Conservation (phyloP, 2,329 filamentous ascomycete species). For the Botrytis deweyae region DNA sequence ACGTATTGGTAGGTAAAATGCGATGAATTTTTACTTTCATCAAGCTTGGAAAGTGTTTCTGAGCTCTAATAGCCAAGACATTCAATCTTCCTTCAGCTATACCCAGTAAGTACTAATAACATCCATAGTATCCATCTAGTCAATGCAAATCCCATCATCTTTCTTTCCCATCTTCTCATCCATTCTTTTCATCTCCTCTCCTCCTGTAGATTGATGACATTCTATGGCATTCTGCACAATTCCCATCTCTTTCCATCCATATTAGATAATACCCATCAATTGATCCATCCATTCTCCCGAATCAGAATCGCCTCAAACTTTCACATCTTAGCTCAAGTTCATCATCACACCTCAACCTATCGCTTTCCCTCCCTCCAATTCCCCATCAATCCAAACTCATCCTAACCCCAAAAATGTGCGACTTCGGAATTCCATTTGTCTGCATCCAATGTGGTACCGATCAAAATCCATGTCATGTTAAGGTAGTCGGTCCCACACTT, state of each 20-base stretch:
- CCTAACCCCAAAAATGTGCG: slow-evolving; percentile 17
- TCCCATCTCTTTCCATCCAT: background rate
- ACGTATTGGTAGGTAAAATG: background rate
- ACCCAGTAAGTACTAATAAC: background rate
- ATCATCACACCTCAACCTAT: background rate
- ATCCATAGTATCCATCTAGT: background rate
- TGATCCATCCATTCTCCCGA: background rate
- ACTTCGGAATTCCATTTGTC: slow-evolving; percentile 23
- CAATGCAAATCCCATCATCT: background rate
- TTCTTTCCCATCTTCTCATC: background rate
- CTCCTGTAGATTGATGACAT: background rate
- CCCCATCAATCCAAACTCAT: background rate
- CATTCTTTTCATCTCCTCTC: background rate
- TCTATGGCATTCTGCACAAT: background rate
- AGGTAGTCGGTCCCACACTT: slow-evolving; percentile 55
- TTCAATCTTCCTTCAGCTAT: background rate
- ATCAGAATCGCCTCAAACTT: background rate
- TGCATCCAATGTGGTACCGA: slow-evolving; percentile 50
- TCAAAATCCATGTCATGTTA: slow-evolving; percentile 57
- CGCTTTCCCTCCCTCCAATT: background rate
- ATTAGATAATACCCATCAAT: background rate
- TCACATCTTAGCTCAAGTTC: background rate
- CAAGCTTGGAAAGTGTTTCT: background rate
- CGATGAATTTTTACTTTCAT: background rate
- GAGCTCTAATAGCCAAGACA: background rate